Conservation (phyloP, 768 basidiomycete genomes). For the Crepidotus variabilis region DNA sequence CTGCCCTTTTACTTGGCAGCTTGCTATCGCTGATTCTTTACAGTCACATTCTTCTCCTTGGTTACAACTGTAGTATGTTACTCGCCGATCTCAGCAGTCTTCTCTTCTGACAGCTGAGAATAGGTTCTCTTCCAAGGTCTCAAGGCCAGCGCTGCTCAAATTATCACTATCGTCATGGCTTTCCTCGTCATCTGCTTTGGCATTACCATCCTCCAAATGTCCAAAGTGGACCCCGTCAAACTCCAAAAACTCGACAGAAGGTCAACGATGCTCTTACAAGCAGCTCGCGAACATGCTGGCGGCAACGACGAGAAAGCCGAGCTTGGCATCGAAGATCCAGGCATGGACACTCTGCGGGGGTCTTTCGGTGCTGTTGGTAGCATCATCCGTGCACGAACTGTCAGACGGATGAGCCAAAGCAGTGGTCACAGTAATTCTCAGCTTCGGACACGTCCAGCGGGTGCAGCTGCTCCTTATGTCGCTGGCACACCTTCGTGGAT, state of each 20-base stretch:
- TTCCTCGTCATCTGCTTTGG: constrained; percentile 91
- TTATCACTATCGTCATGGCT: constrained; percentile 88
- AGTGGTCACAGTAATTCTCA: constrained; percentile 25
- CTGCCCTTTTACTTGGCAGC: not conserved
- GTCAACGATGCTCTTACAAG: constrained; percentile 87
- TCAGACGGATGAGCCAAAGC: constrained; percentile 47
- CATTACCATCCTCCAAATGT: constrained; percentile 94
- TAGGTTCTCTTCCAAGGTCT: constrained; percentile 91
- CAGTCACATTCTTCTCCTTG: constrained; percentile 84
- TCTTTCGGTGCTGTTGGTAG: constrained; percentile 90
- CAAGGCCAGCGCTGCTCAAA: constrained; percentile 67
- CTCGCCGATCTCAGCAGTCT: not conserved
- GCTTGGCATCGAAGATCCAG: constrained; percentile 78
- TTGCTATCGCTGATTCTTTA: constrained; percentile 10
- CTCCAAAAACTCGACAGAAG: constrained; percentile 77
- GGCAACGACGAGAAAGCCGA: constrained; percentile 64
- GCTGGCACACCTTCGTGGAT: constrained; percentile 23
- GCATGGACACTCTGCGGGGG: constrained; percentile 88
- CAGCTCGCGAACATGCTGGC: constrained; percentile 71
- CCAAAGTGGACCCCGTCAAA: constrained; percentile 83
- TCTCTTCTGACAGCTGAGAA: not conserved
- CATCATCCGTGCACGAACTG: constrained; percentile 72
- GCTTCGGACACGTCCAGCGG: constrained; percentile 32
- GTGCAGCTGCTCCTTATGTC: constrained; percentile 30
- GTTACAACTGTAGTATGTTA: constrained; percentile 71